Conservation (phyloP, 495 filamentous ascomycete genomes). For the Choiromyces venosus region DNA sequence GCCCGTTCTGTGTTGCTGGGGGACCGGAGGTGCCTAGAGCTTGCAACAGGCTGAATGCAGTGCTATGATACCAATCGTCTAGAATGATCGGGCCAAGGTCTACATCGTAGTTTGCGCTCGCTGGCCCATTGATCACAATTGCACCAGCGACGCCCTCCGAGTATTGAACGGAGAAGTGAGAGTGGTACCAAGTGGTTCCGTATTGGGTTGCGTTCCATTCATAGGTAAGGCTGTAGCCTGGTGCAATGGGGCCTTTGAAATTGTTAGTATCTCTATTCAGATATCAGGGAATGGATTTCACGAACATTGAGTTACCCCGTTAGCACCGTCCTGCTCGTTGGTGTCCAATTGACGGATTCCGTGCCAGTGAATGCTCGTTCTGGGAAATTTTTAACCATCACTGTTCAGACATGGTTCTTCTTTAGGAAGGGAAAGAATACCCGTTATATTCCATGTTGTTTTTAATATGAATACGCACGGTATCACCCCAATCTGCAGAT, state of each 20-base stretch:
- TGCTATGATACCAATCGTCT: conserved; percentile 47
- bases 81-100: conserved; percentile 54
- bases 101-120: conserved; percentile 52
- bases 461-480: conserved; percentile 37
- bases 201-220: conserved; percentile 43
- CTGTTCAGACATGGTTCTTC: not conserved
- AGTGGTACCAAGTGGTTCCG: conserved; percentile 41
- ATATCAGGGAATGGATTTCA: conserved; percentile 48
- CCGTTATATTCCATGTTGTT: conserved; percentile 38
- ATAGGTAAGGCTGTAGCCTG: conserved; percentile 51
- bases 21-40: conserved; percentile 32
- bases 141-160: conserved; percentile 52
- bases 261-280: conserved; percentile 50
- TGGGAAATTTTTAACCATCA: not conserved
- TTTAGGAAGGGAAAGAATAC: not conserved
- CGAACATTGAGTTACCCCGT: conserved; percentile 62
- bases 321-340: conserved; percentile 57
- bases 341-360: conserved; percentile 59
- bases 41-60: conserved; percentile 5
- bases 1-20: conserved; percentile 48
- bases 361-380: conserved; percentile 58
- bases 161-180: conserved; percentile 56
- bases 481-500: conserved; percentile 26
- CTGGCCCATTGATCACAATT: conserved; percentile 57
- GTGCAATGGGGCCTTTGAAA: conserved; percentile 41